Evolutionary conservation across 2,329 filamentous ascomycete species (phyloP), one percentile per base, ranked within the genome.

Genomic region (Akanthomyces uredinophilus): DNA sequence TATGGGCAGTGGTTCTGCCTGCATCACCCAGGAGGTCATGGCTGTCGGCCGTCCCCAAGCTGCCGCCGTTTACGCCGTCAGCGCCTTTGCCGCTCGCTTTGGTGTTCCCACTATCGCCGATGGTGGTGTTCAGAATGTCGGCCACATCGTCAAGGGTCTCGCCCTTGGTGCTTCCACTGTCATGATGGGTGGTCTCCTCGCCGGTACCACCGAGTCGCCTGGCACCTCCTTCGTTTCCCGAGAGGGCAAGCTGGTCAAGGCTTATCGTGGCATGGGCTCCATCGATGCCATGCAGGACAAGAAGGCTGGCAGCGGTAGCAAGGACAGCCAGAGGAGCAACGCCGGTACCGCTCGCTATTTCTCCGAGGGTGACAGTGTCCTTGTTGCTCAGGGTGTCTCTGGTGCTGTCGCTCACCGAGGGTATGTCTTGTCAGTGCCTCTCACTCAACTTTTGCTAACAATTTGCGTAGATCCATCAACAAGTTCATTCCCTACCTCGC

Each of bases 231-330:
- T 96, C 73, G 92, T 99, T 69, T 96, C 91, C 72, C 89, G 91
- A 64, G 94, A 98, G 78, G 95, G 95, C 67, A 96, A 98, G 84
- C 88, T 99, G 60, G 94, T 99, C 77, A 99, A 99, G 85, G 93
- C 95, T 46, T 99, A 99, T 84, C 91, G 95, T 77, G 95, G 95
- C 64, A 99, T 99, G 95, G 95, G 95, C 68, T 93, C 89, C 78
- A 99, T 99, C 74, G 95, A 97, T 71, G 95, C 95, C 68, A 99
- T 99, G 95, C 93, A 98, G 80, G 94, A 98, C 80, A 96, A 95
- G 86, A 96, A 96, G 83, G 92, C 93, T 13, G 92, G 90, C 61
- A 83, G 77, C 64, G 89, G 88, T 67, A 79, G 81, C 71, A 90
- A 87, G 76, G 86, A 92, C 73, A 86, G 82, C 76, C 87, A 89